Percentiles rank a stretch among this genome's conserved stretches.
phyloP scores from a whole-genome alignment of 1,284 basidiomycete species.

The Austroboletus rostrupii region DNA sequence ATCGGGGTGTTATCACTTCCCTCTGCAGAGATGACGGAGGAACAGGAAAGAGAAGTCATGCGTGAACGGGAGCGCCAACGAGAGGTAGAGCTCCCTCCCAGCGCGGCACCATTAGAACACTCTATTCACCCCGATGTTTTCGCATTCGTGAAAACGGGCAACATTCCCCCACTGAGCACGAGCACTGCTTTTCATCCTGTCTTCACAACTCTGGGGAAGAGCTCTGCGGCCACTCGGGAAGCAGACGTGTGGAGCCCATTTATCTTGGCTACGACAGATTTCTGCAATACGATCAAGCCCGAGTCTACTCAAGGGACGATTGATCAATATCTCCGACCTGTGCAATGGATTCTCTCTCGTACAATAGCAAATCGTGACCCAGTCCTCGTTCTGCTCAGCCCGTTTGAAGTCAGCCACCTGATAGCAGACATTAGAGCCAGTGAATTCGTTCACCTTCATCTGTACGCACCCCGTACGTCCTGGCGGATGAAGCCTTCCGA shows the following conservation, averaged over 20 bases:
- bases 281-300: neutral
- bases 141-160: neutral
- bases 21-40: neutral
- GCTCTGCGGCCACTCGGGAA: neutral
- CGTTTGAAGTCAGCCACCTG: neutral
- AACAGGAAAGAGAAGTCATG: neutral
- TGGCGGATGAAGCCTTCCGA: too few relatives aligned
- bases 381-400: too few relatives aligned
- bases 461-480: neutral
- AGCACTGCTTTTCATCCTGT: neutral
- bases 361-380: too few relatives aligned
- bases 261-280: neutral
- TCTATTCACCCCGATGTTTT: neutral
- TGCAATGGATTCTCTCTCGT: neutral
- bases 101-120: neutral
- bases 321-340: neutral
- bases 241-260: neutral
- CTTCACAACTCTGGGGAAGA: neutral
- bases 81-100: conserved; percentile 1
- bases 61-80: conserved; percentile 2
- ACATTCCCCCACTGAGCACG: neutral
- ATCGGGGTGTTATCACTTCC: neutral
- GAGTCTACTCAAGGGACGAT: too few relatives aligned
- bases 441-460: neutral
- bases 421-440: neutral